phyloP scores from a whole-genome alignment of 306 rosid genomes.

The Quercus alba region DNA sequence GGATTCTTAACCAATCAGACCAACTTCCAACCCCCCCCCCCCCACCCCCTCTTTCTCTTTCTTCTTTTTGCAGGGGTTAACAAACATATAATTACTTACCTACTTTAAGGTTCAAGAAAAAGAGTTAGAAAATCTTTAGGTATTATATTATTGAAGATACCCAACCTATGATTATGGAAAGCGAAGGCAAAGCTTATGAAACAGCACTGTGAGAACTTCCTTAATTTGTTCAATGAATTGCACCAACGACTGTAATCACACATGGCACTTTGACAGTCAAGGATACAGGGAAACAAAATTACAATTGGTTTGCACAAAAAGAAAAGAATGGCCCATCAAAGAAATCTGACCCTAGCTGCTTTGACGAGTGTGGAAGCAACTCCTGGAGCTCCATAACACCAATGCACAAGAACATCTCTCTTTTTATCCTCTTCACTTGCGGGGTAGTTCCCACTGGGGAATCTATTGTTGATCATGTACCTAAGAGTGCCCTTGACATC shows the following conservation, averaged over 20 bases:
- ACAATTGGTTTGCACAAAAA: background rate
- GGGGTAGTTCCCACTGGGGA: conserved; percentile 66
- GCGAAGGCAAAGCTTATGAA: background rate
- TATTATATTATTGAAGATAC: background rate
- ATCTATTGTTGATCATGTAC: conserved; percentile 53
- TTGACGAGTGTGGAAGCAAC: conserved; percentile 68
- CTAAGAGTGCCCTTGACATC: conserved; percentile 65
- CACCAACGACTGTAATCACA: background rate
- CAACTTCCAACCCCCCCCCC: too few relatives aligned
- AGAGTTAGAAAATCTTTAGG: background rate
- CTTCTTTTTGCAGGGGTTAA: too few relatives aligned
- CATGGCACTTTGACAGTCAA: background rate
- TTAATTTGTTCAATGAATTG: background rate
- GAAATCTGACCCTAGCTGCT: conserved; percentile 61
- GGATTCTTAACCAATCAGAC: background rate
- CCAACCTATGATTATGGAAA: background rate
- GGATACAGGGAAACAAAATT: background rate
- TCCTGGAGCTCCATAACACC: conserved; percentile 92
- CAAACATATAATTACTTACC: background rate
- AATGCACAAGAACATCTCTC: conserved; percentile 64
- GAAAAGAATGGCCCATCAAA: background rate
- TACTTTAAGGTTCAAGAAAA: background rate
- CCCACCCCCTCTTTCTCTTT: too few relatives aligned
- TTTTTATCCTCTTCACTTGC: conserved; percentile 53
- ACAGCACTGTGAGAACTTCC: background rate